Evolutionary conservation across 345 rosid species (phyloP).

Genomic region (Eutrema heterophyllum): DNA sequence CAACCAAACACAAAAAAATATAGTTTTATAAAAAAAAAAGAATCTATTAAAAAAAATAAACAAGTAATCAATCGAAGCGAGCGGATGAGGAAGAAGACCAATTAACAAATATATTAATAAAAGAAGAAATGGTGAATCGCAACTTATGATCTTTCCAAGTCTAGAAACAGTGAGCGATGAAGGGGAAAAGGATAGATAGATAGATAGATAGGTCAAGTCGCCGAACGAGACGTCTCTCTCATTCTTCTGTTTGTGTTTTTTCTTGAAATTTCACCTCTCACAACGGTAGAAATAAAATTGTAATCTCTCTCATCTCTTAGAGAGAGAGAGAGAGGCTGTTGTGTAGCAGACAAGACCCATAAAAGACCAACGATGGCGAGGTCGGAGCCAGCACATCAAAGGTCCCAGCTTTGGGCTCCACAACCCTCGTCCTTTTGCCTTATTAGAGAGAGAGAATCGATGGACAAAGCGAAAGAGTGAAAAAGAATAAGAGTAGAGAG

Average conservation of each 20-base stretch:
- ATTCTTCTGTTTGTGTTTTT: conserved; percentile 11
- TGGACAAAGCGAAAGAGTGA: not conserved
- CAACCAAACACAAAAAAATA: conserved; percentile 28
- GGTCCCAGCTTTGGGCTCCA: conserved; percentile 81
- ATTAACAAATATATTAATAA: not conserved
- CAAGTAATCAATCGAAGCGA: not conserved
- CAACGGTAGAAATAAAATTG: not conserved
- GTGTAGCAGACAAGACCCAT: conserved; percentile 52
- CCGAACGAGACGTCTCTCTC: conserved; percentile 15
- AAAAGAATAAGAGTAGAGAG: not conserved
- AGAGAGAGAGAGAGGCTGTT: not conserved
- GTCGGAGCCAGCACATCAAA: conserved; percentile 73
- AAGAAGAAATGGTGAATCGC: not conserved
- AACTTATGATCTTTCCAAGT: not conserved
- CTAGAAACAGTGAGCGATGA: conserved; percentile 9
- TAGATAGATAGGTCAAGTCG: conserved; percentile 11
- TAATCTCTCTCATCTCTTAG: not conserved
- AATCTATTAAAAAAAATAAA: not conserved
- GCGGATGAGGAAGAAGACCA: conserved; percentile 16
- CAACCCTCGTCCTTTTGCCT: conserved; percentile 31
- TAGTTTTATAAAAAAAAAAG: not conserved
- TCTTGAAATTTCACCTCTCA: not conserved
- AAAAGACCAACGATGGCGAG: conserved; percentile 62
- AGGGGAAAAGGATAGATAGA: not conserved
- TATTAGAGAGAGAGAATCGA: not conserved